A percentile compares a stretch with the other conserved stretches of the same genome.
Evolutionary conservation across 345 rosid genomes (phyloP).

Genomic region (Jatropha curcas): DNA sequence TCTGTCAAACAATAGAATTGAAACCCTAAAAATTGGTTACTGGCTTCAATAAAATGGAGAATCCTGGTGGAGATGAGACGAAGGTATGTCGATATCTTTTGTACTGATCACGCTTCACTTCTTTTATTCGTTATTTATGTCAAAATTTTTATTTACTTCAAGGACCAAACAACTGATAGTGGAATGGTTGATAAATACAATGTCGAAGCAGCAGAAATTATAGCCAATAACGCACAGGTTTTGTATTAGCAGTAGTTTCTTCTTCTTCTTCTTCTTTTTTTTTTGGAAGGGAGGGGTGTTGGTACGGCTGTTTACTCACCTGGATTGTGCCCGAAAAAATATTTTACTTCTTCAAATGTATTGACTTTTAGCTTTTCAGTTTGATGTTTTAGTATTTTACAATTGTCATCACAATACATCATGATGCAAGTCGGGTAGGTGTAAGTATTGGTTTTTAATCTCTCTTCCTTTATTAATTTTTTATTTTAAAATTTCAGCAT

Average conservation of each 20-base stretch:
- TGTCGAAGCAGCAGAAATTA: slow-evolving; percentile 75
- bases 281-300: too few relatives aligned
- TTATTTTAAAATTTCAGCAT: slow-evolving; percentile 40
- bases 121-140: background rate
- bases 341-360: too few relatives aligned
- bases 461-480: background rate
- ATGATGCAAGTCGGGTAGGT: too few relatives aligned
- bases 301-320: too few relatives aligned
- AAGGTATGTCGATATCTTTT: background rate
- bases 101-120: background rate
- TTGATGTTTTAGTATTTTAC: too few relatives aligned
- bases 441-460: background rate
- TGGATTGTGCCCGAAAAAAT: too few relatives aligned
- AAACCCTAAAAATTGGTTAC: background rate
- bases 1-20: too few relatives aligned
- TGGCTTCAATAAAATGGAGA: background rate
- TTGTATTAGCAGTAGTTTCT: slow-evolving; percentile 4
- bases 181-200: slow-evolving; percentile 64
- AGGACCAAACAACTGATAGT: slow-evolving; percentile 29
- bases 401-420: too few relatives aligned
- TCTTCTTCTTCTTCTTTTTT: background rate
- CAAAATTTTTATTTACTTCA: background rate
- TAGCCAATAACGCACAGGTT: slow-evolving; percentile 73
- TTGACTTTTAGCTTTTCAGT: too few relatives aligned
- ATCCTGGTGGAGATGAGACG: background rate